Evolutionary conservation across 1,284 basidiomycete species (phyloP), one percentile per base, ranked within the genome.

Genomic region (Rhizoctonia solani): DNA sequence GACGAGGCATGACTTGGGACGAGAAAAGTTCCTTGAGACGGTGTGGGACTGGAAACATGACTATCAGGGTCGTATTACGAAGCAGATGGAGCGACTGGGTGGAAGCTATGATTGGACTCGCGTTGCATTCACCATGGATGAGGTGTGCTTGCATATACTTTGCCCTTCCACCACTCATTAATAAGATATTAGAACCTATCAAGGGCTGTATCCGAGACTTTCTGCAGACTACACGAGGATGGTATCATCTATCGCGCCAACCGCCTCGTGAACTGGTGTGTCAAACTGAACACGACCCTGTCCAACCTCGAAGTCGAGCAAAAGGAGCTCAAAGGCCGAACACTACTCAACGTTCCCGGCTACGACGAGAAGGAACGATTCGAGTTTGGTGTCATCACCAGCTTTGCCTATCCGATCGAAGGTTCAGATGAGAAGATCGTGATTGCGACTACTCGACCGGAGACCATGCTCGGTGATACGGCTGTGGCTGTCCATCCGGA

Each of bases 301-400:
- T 98, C 95, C 54, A 98, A 98, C 78, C 83, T 99, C 66, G 97
- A 99, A 84, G 95, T 99, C 72, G 95, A 99, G 69, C 93, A 97
- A 77, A 94, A 95, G 75, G 86, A 93, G 73, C 82, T 98, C n/a
- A 85, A 84, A 8, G 96, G 96, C 0, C 87, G 91, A 67, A 98
- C 94, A 0, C 76, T 97, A 53, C 80, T 99, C 70, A 90, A 84
- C 72, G 93, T 99, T 4, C 95, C 96, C 9, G 97, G 96, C 1
- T 99, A 99, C 76, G 93, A 95, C 72, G 73, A 80, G 30, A 98
- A 96, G 75, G 96, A 99, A 77, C 90, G 89, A 74, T 95, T 99
- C 76, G 96, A 98, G 77, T 99, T 99, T 74, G 97, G 97, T 76
- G 94, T 93, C 54, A 90, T 99, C 74, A 93, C 93, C 2, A 94